Conservation (phyloP, 2,329 filamentous ascomycete genomes). For the Aaosphaeria arxii region DNA sequence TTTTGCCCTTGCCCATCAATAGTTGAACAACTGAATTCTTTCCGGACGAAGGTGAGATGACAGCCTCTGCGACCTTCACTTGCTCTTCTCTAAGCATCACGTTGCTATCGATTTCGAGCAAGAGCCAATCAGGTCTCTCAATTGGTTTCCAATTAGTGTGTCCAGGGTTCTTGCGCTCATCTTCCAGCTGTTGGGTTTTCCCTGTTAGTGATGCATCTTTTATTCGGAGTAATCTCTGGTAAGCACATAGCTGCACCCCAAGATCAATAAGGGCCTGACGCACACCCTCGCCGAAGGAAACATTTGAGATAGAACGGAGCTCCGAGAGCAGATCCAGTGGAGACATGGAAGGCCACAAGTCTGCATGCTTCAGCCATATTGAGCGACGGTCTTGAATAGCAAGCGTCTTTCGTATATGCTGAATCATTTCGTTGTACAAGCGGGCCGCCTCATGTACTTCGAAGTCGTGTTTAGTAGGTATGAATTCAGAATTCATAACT, state of each 20-base stretch:
- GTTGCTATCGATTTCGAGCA: slow-evolving; percentile 65
- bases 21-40: slow-evolving; percentile 62
- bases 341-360: slow-evolving; percentile 49
- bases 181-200: slow-evolving; percentile 23
- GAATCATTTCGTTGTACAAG: too few species aligned
- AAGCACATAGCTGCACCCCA: slow-evolving; percentile 42
- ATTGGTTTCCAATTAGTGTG: slow-evolving; percentile 58
- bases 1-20: slow-evolving; percentile 66
- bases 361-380: slow-evolving; percentile 42
- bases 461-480: too few species aligned
- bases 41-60: slow-evolving; percentile 52
- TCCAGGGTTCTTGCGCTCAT: slow-evolving; percentile 48
- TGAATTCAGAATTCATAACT: too few species aligned
- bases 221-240: slow-evolving; percentile 49
- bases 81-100: slow-evolving; percentile 62
- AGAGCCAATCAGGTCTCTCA: slow-evolving; percentile 59
- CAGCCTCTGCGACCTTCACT: slow-evolving; percentile 60
- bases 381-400: slow-evolving; percentile 19
- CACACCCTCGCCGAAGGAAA: slow-evolving; percentile 33
- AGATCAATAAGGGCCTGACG: slow-evolving; percentile 43
- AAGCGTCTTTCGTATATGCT: slow-evolving; percentile 6
- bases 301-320: slow-evolving; percentile 37
- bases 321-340: slow-evolving; percentile 46
- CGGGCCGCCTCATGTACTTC: too few species aligned
- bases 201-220: slow-evolving; percentile 22